Evolutionary conservation across 2,329 filamentous ascomycete species (phyloP), one percentile per base, ranked within the genome.

Genomic region (Hymenoscyphus scutula): DNA sequence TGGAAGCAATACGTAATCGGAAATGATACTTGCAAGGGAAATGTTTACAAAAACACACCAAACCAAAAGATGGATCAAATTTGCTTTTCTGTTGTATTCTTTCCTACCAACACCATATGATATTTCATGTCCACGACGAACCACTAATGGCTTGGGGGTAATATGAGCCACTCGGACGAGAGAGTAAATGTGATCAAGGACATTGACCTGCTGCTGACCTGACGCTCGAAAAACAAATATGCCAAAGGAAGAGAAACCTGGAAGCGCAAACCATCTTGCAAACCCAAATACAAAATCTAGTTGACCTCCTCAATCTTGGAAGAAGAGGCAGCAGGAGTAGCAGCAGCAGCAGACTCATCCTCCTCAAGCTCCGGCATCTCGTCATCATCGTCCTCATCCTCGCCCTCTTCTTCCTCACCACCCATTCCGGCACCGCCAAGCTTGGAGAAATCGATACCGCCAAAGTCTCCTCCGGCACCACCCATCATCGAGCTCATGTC

Each of bases 401-500:
- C 75, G 68, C 74, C 71, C 55, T 74, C 78, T 57, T 74, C 75
- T 32, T 77, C 81, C 23, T 19, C 53, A 53, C 38, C 59, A 19
- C 54, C 60, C 53, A 77, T 79, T 56, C 78, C 85, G 68, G 82
- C 85, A 67, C 83, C 88, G 67, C 88, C 89, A 66, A 96, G 88
- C 83, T 96, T 96, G 73, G 90, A 95, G 86, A 96, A 96, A 79
- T 96, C 92, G 75, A 97, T 95, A 72, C 90, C 91, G 72, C 90
- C 87, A 68, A 95, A 91, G 77, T 92, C 91, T 69, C 86, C 87
- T 65, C 85, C 84, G 53, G 70, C 71, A 37, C 78, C 73, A 38
- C 73, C 72, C 72, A 75, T 74, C 73, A 75, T 74, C 48, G 69
- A 72, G 60, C 70, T 68, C 73, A 75, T 74, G 59, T 74, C 72